Base-by-base conservation (phyloP, 768 basidiomycete genomes). In the Leucogyrophana mollusca region DNA sequence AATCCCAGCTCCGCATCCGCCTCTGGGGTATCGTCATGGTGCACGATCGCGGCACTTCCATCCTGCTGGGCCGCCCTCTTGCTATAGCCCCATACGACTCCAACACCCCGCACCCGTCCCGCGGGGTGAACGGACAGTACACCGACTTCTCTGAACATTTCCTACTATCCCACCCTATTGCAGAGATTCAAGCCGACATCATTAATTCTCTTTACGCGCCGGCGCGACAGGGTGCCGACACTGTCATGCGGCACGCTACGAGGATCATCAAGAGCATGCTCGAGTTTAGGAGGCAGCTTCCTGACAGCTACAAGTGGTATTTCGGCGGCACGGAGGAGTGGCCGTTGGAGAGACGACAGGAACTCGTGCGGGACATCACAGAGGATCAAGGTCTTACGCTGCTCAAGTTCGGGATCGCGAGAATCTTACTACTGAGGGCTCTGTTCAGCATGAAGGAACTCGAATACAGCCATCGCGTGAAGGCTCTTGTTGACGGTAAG, bases 141-240 rank as follows among this genome's bases (percentile, higher is more conserved):
- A 41, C 47, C 21, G 81, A 87, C 40, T 80, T 85, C 53, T 88
- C 87, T 3, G 87, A 89, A 56, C 88, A 92, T 60, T 92, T 91
- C 60, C 74, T 85, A 43, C 71, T 83, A 20, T 89, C 86, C 16
- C 79, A 83, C 43, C 82, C 86, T 7, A 73, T 92, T 37, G 83
- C 83, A 18, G 87, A 89, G 53, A 89, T 93, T 47, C 90, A 93
- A 53, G 90, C 90, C 4, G 90, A 92, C 51, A 89, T 93, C 49
- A 87, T 92, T 71, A 89, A 88, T 60, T 88, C 87, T 9, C 73
- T 93, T 7, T 93, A 92, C 58, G 75, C 81, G 7, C 90, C 90
- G 1, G 80, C 82, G n/a, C 76, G 74, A 38, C 84, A 86, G 64
- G 76, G 74, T 18, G 77, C 76, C 1, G 86, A 89, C 52, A 70